A percentile compares a stretch with the other conserved stretches of the same genome.
These are phyloP conservation scores for Kuraishia hungarica DNA, from an alignment of 805 yeast species.

Conservation along the genomic window DNA sequence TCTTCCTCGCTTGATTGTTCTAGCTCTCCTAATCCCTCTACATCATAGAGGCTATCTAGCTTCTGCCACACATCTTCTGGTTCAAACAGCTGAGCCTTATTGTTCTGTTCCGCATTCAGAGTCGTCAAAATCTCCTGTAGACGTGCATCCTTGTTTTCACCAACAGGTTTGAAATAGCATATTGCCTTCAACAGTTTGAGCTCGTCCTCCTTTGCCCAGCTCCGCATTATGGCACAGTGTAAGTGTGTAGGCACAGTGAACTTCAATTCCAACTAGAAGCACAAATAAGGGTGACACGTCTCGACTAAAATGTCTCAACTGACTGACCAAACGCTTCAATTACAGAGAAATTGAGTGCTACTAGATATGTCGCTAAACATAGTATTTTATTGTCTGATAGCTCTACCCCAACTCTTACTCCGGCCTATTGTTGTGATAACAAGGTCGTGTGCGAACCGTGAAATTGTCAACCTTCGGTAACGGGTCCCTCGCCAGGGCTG, in stretches of 20 bases:
- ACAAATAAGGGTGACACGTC: background rate
- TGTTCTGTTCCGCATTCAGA: conserved; percentile 8
- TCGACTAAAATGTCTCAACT: background rate
- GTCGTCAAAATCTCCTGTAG: conserved; percentile 28
- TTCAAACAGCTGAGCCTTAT: conserved; percentile 20
- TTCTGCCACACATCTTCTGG: conserved; percentile 51
- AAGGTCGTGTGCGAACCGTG: background rate
- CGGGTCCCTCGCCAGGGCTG: background rate
- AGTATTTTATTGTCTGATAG: too few species aligned
- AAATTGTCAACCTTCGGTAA: background rate
- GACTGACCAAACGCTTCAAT: background rate
- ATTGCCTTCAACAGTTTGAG: conserved; percentile 50
- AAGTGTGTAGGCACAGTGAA: background rate
- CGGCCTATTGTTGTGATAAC: background rate
- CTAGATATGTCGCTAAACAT: background rate
- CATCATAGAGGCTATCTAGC: conserved; percentile 43
- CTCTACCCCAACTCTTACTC: background rate
- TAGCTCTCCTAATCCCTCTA: conserved; percentile 47
- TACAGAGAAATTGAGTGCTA: background rate
- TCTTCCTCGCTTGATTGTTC: conserved; percentile 25
- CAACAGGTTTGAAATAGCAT: conserved; percentile 64
- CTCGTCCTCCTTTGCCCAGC: conserved; percentile 59
- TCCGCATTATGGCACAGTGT: conserved; percentile 7
- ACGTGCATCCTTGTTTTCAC: conserved; percentile 35
- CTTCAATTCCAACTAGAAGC: background rate